Evolutionary conservation across 1,284 basidiomycete genomes (phyloP).

Genomic region (Anthracocystis panici-leucophaei): DNA sequence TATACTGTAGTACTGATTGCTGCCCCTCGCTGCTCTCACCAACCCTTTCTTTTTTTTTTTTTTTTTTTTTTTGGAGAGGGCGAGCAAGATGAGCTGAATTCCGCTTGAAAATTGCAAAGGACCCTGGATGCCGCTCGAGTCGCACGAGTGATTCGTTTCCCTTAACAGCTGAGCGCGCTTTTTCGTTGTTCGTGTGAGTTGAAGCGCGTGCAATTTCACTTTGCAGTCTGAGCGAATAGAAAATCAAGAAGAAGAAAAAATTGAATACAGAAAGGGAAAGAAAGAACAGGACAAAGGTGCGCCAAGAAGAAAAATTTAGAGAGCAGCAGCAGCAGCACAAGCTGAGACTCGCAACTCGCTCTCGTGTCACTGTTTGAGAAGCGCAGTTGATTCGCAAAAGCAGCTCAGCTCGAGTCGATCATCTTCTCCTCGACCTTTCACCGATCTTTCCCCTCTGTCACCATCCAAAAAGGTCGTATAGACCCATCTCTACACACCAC

Average conservation of each 20-base stretch:
- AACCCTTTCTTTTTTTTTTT: not conserved
- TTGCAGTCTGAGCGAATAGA: not conserved
- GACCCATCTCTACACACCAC: constrained; percentile 20
- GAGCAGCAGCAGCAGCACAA: constrained; percentile 3
- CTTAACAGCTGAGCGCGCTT: constrained; percentile 1
- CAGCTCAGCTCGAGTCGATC: not conserved
- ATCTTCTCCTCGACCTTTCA: not conserved
- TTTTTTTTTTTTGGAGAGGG: not conserved
- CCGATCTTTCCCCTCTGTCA: not conserved
- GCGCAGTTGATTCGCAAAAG: no score
- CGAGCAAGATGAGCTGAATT: no score
- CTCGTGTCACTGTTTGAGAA: not conserved
- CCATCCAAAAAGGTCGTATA: constrained; percentile 45
- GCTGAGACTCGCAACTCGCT: not conserved
- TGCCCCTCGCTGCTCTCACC: not conserved
- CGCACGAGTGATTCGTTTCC: constrained; percentile 16
- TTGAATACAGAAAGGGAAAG: constrained; percentile 4
- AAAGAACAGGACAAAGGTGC: constrained; percentile 2
- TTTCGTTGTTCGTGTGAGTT: not conserved
- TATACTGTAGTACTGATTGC: not conserved
- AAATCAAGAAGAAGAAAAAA: constrained; percentile 11
- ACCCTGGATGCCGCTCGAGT: constrained; percentile 8
- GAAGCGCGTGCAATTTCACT: constrained; percentile 16
- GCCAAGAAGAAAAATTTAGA: constrained; percentile 1
- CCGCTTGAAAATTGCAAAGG: no score